A percentile compares a stretch with the other conserved stretches of the same genome.
These are phyloP conservation scores for Fusarium veterinarium DNA, from an alignment of 2,329 filamentous ascomycete species.

Conservation along the genomic window DNA sequence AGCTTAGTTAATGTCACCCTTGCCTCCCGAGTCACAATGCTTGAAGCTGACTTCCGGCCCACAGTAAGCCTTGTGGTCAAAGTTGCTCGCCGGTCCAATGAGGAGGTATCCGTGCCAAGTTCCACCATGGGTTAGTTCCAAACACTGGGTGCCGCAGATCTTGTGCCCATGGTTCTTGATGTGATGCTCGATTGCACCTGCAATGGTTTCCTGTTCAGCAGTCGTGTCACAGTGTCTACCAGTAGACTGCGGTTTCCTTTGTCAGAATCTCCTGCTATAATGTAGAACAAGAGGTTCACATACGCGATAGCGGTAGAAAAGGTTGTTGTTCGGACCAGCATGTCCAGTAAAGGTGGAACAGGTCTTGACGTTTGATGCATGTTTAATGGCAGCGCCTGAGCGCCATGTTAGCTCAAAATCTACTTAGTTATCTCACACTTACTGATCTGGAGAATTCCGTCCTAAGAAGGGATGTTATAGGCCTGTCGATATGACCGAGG, in stretches of 20 bases:
- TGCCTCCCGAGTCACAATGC: neutral
- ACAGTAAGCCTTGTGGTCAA: neutral
- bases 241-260: neutral
- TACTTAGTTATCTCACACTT: accelerated
- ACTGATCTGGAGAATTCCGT: neutral
- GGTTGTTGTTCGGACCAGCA: neutral
- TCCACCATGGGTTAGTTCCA: neutral
- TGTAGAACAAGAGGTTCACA: neutral
- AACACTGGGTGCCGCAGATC: neutral
- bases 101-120: neutral
- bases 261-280: neutral
- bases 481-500: accelerated
- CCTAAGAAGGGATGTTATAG: neutral
- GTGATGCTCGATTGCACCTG: neutral
- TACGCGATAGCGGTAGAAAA: neutral
- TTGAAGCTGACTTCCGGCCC: neutral
- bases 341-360: neutral
- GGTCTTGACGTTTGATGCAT: neutral
- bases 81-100: neutral
- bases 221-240: neutral
- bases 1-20: neutral
- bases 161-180: neutral
- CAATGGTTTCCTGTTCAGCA: neutral
- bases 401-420: accelerated
- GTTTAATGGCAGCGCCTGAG: neutral